Percentiles rank a stretch among this genome's conserved stretches.
Evolutionary conservation across 805 yeast species (phyloP).

Genomic region (Yueomyces sp.): DNA sequence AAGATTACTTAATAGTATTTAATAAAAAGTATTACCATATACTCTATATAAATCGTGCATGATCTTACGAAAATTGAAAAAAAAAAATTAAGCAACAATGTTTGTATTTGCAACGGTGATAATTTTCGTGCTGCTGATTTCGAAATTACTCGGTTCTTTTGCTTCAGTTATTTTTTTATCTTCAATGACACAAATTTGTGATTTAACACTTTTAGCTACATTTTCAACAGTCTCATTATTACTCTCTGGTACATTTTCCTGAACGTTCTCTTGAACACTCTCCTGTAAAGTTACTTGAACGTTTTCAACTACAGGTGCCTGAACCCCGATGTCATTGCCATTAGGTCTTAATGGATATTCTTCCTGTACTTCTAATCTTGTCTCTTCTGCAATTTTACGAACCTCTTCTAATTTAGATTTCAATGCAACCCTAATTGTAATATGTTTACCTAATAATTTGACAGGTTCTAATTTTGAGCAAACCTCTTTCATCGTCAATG

Average conservation of each 20-base stretch:
- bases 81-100: too few species aligned
- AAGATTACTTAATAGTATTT: too few species aligned
- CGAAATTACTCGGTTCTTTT: not conserved
- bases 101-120: too few species aligned
- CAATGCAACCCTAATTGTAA: conserved; percentile 29
- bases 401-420: conserved; percentile 33
- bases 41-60: too few species aligned
- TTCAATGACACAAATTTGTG: too few species aligned
- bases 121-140: not conserved
- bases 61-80: too few species aligned
- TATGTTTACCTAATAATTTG: conserved; percentile 26
- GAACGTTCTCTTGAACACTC: not conserved
- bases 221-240: not conserved
- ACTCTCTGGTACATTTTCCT: too few species aligned
- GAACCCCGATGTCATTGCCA: too few species aligned
- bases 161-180: not conserved
- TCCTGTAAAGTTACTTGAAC: too few species aligned
- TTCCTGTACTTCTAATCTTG: not conserved
- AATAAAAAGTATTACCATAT: too few species aligned
- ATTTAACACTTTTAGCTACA: not conserved
- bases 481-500: conserved; percentile 30
- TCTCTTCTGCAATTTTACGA: conserved; percentile 21
- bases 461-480: conserved; percentile 26
- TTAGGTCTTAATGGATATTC: not conserved
- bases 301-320: too few species aligned